Evolutionary conservation across 192 early-diverging fungal species (phyloP).

Genomic region (Jimgerdemannia flammicorona): DNA sequence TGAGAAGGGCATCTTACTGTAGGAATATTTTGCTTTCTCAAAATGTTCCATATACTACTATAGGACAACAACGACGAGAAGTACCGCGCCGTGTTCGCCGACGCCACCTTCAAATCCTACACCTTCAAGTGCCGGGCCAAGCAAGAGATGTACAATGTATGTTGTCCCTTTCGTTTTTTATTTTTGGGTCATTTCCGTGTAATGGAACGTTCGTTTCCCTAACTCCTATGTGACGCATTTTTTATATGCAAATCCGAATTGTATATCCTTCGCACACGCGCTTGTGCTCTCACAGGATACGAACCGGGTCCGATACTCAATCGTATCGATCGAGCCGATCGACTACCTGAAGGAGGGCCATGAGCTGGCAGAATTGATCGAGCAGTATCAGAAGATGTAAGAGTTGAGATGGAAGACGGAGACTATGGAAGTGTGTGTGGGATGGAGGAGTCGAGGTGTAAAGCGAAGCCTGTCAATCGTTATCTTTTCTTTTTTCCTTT

Average conservation of each 20-base stretch:
- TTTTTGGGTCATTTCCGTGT: too few relatives aligned
- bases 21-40: too few relatives aligned
- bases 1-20: too few relatives aligned
- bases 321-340: slow-evolving; percentile 43
- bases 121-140: slow-evolving; percentile 77
- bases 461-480: too few relatives aligned
- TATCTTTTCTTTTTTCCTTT: too few relatives aligned
- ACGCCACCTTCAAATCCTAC: slow-evolving; percentile 65
- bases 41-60: background rate
- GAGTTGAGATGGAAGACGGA: too few relatives aligned
- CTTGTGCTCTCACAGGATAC: too few relatives aligned
- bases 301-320: slow-evolving; percentile 42
- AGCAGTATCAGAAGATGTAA: slow-evolving; percentile 4
- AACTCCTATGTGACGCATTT: too few relatives aligned
- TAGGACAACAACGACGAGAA: slow-evolving; percentile 32
- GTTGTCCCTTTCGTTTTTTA: slow-evolving; percentile 8
- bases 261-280: too few relatives aligned
- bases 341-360: slow-evolving; percentile 55
- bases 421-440: too few relatives aligned
- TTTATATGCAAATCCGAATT: background rate
- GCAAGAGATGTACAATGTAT: slow-evolving; percentile 77
- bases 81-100: slow-evolving; percentile 41
- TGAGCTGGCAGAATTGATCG: slow-evolving; percentile 22
- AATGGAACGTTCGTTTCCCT: too few relatives aligned
- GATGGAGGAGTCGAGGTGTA: too few relatives aligned